Evolutionary conservation across 495 filamentous ascomycete species (phyloP).

Genomic region (Neurospora sublineolata): DNA sequence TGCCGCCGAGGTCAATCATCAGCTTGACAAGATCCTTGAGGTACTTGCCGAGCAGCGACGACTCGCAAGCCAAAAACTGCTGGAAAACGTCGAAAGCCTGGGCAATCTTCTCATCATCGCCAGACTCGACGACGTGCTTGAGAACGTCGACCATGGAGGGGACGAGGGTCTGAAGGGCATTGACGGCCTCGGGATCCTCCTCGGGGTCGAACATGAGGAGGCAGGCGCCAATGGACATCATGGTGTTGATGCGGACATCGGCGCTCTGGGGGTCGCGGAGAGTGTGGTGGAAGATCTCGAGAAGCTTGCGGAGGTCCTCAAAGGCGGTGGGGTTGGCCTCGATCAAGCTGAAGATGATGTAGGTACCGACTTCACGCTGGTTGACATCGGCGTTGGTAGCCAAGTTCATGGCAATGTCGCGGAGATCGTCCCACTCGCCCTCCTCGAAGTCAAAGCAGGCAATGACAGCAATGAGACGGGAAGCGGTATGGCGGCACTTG

Average conservation of each 20-base stretch:
- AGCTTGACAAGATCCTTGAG: constrained; percentile 86
- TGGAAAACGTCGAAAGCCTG: constrained; percentile 97
- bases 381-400: constrained; percentile 56
- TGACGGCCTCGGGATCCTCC: constrained; percentile 60
- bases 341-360: constrained; percentile 82
- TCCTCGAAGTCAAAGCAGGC: constrained; percentile 78
- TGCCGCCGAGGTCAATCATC: constrained; percentile 78
- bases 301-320: constrained; percentile 64
- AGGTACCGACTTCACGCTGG: constrained; percentile 82
- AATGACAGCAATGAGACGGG: constrained; percentile 77
- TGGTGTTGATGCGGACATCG: constrained; percentile 87
- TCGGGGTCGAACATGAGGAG: constrained; percentile 81
- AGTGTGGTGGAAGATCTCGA: constrained; percentile 73
- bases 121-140: constrained; percentile 63
- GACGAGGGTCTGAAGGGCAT: constrained; percentile 62
- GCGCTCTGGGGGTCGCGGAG: constrained; percentile 83
- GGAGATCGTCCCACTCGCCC: constrained; percentile 75
- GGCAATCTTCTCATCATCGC: constrained; percentile 75
- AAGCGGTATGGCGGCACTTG: constrained; percentile 71
- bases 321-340: constrained; percentile 75
- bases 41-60: constrained; percentile 68
- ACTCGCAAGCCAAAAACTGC: constrained; percentile 81
- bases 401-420: constrained; percentile 61
- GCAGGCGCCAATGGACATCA: constrained; percentile 81
- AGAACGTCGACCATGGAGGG: constrained; percentile 85